Evolutionary conservation across 2,329 filamentous ascomycete genomes (phyloP), one percentile per base, ranked within the genome.

Genomic region (Botrytis fabae): DNA sequence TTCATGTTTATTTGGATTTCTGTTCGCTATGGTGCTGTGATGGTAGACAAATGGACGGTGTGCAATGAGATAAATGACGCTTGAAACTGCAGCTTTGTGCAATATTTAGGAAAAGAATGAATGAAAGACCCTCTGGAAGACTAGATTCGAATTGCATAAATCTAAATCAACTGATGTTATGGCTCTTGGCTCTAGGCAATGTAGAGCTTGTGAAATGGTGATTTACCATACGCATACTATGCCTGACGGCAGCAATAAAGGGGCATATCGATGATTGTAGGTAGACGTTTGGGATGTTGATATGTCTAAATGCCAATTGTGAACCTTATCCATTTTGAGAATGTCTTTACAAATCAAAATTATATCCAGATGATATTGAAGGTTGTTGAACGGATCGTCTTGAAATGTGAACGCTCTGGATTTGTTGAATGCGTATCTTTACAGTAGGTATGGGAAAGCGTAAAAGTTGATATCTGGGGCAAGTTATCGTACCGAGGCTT

Each of bases 401-500:
- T 35, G 20, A n/a, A 22, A 40, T 7, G 8, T 61, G 54, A 25
- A 25, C 22, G 20, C 16, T 51, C 28, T 60, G 57, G 18, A 60
- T n/a, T n/a, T 51, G 48, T 51, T 51, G n/a, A 9, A 32, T 9
- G n/a, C 51, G 14, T 38, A 40, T 35, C 18, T 7, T 38, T 25
- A 12, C 20, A 1, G 38, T 61, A 25, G 9, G 20, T 25, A 38
- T 12, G 32, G 59, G 57, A 60, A n/a, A 61, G 35, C 59, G 22
- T 18, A n/a, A 42, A 62, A 42, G 61, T 44, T 63, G 40, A 63
- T 44, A 40, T 63, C 40, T 25, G 42, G 42, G 62, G 62, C 25
- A 69, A 38, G 28, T 69, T 69, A 38, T 48, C 48, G 38, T 69
- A n/a, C 65, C 65, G 65, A 69, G 65, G 65, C 48, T 69, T 32